Evolutionary conservation across 305 asterid genomes (phyloP), one percentile per base, ranked within the genome.

Genomic region (Plantago lanceolata): DNA sequence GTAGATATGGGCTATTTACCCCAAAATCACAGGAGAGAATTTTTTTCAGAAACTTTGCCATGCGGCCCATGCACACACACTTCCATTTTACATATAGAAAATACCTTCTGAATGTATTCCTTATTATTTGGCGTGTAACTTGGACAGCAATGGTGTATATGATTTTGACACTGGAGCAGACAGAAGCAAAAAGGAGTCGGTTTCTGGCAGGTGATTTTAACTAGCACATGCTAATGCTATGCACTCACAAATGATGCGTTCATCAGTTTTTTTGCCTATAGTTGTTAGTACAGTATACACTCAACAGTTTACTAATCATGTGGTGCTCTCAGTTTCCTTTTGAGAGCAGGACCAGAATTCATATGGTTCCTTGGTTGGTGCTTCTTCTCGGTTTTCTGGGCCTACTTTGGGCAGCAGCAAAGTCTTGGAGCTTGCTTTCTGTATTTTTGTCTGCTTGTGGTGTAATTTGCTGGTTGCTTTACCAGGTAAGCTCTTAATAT

Each of bases 91-190:
- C 44, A 37, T 37, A 37, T 12, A 21, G 14, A 3, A 17, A 9
- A 52, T 50, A 16, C 29, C 45, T 35, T 1, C 47, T 54, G 19
- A 14, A 53, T 54, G 12, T 20, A 20, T 21, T 18, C 17, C 18
- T n/a, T 24, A 17, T 33, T 47, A 51, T 31, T 16, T 19, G 33
- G n/a, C 26, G 3, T 17, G 2, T 28, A 13, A 21, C 28, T 33
- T 71, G 21, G 26, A 54, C 17, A 89, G 97, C 96, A 92, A 88
- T 61, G 96, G 86, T 62, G 95, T 85, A 40, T 85, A 86, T 65
- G 96, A 89, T 85, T 87, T 82, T 75, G 96, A 87, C 63, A 74
- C 86, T 24, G 96, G 98, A 76, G 98, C 95, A 16, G 98, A 92
- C 79, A 76, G 68, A 75, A 82, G 89, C 83, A 92, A 92, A 92